Base-by-base conservation (phyloP, 768 basidiomycete species). In the Lactarius hatsudake region DNA sequence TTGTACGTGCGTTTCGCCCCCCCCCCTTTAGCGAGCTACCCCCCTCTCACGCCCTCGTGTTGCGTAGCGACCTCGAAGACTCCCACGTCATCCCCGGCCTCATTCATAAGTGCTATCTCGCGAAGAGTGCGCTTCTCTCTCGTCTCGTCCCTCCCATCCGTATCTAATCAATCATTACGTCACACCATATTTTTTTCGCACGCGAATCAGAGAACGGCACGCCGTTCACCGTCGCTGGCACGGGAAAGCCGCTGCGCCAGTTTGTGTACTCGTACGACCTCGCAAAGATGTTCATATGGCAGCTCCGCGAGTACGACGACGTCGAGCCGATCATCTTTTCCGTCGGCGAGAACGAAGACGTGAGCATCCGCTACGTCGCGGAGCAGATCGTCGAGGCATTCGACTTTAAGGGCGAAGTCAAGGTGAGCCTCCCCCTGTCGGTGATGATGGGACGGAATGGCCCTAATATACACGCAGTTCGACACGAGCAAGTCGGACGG, bases 191-290 rank as follows among this genome's bases (percentile, higher is more conserved):
- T 36, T 10, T 13, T 38, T 38, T 38, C 36, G 20, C 54, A 2
- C 76, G 26, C 12, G 23, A n/a, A n/a, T 26, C 13, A 87, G 88
- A 94, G 81, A 93, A 91, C 78, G 83, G 81, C 67, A 92, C 91
- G 1, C 88, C 91, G 4, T 96, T 97, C 79, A 81, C 87, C 59
- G 91, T 96, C 18, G 79, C 87, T 59, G 96, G 96, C 6, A 90
- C 93, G 0, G 96, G 96, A 36, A 94, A 91, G 71, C 96, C 96
- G 6, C 83, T 96, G 43, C 86, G 96, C 20, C 96, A 98, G 76
- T 98, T 98, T 77, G 95, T 97, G 78, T 97, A 93, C 80, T 97
- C 96, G n/a, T 82, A 86, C 59, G 95, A 98, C 78, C 87, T 97
- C 60, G 96, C 94, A 42, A 96, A 93, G 76, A 82, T 96, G 63